Evolutionary conservation across 2,329 filamentous ascomycete species (phyloP).

Genomic region (Xylariomycetidae sp.): DNA sequence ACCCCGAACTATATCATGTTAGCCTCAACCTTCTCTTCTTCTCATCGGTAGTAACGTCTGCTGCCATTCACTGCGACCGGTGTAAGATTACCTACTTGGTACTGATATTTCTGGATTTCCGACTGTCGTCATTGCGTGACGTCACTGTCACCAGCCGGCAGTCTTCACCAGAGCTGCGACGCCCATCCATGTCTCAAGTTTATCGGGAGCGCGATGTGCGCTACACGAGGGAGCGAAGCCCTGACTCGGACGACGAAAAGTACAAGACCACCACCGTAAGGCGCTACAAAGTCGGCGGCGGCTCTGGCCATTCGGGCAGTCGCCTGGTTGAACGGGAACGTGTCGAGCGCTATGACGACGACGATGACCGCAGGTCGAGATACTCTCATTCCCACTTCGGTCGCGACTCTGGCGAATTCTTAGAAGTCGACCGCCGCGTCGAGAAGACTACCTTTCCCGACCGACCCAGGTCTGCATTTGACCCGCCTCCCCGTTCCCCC

Average conservation of each 20-base stretch:
- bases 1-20: too few relatives aligned
- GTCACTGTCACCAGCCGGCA: constrained; percentile 13
- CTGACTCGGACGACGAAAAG: constrained; percentile 22
- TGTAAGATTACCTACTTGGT: neutral
- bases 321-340: constrained; percentile 18
- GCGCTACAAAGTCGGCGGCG: constrained; percentile 27
- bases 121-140: constrained; percentile 9
- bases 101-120: neutral
- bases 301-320: constrained; percentile 14
- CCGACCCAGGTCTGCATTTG: constrained; percentile 47
- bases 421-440: constrained; percentile 31
- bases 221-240: constrained; percentile 25
- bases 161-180: constrained; percentile 9
- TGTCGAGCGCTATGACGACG: constrained; percentile 16
- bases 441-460: constrained; percentile 40
- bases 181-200: constrained; percentile 24
- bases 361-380: constrained; percentile 15
- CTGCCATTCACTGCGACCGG: neutral
- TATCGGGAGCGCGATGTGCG: constrained; percentile 27
- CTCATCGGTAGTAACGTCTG: too few relatives aligned
- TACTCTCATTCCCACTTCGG: constrained; percentile 15
- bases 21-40: too few relatives aligned
- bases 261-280: constrained; percentile 25
- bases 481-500: constrained; percentile 30
- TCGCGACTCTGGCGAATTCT: constrained; percentile 14